These are phyloP conservation scores for Alternaria hordeiaustralica DNA, from an alignment of 2,329 filamentous ascomycete species.

Conservation along the genomic window DNA sequence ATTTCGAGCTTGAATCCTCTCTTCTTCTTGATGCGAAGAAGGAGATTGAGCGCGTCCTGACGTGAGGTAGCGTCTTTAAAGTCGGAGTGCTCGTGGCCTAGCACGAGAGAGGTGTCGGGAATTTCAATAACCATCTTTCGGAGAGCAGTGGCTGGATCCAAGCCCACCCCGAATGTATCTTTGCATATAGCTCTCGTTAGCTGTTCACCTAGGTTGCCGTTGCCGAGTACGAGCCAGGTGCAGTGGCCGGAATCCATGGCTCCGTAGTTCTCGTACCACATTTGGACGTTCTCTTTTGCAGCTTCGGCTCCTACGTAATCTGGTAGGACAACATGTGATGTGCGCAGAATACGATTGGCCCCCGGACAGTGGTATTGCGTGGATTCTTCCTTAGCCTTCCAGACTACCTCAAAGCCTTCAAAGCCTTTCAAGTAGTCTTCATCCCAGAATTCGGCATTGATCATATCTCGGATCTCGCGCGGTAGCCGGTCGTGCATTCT, in stretches of 20 bases:
- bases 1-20: background rate
- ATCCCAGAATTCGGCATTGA: background rate
- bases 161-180: background rate
- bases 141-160: background rate
- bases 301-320: rapidly evolving
- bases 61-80: background rate
- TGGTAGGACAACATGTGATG: background rate
- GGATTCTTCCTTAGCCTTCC: background rate
- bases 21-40: background rate
- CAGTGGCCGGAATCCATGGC: background rate
- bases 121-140: background rate
- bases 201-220: rapidly evolving
- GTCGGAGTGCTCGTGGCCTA: background rate
- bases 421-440: background rate
- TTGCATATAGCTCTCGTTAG: background rate
- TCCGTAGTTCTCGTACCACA: background rate
- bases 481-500: background rate
- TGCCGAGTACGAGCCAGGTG: background rate
- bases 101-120: background rate
- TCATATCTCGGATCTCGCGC: background rate
- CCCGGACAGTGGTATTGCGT: no score
- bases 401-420: background rate
- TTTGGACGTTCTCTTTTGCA: background rate
- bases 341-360: background rate
- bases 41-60: background rate